Conservation (phyloP, 1,284 basidiomycete genomes). For the Apiotrichum montevideense region DNA sequence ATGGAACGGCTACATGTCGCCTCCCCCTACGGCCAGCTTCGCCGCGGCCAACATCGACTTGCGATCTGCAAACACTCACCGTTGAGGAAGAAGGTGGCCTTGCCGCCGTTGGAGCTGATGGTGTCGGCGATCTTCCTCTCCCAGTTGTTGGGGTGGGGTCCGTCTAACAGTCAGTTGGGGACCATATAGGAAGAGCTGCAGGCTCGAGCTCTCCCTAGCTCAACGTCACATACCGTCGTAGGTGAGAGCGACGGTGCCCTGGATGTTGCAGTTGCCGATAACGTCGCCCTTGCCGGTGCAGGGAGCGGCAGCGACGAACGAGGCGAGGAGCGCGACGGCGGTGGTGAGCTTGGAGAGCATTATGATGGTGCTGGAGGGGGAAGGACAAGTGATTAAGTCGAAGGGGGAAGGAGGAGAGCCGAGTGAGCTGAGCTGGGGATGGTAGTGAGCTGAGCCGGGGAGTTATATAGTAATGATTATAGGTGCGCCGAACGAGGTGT, state of each 20-base stretch:
- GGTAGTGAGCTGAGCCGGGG: too few relatives aligned
- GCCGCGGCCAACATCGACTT: too few relatives aligned
- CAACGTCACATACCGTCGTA: slow-evolving; percentile 48
- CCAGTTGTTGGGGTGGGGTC: slow-evolving; percentile 46
- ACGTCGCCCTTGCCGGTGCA: slow-evolving; percentile 19
- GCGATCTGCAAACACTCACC: slow-evolving; percentile 23
- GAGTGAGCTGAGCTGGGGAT: too few relatives aligned
- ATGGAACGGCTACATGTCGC: too few relatives aligned
- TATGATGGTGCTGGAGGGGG: too few relatives aligned
- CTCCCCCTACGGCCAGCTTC: too few relatives aligned
- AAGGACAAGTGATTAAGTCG: too few relatives aligned
- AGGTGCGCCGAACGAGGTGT: too few relatives aligned
- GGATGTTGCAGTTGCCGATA: slow-evolving; percentile 34
- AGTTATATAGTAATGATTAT: too few relatives aligned
- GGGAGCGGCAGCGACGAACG: slow-evolving; percentile 14
- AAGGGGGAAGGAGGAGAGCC: too few relatives aligned
- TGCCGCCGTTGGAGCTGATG: slow-evolving; percentile 44
- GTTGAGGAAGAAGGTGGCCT: slow-evolving; percentile 57
- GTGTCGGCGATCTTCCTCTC: slow-evolving; percentile 48
- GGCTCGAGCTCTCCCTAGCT: too few relatives aligned
- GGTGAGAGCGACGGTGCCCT: slow-evolving; percentile 49
- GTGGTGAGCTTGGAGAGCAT: slow-evolving; percentile 12
- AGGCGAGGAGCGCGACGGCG: slow-evolving; percentile 16
- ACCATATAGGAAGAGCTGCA: too few relatives aligned
- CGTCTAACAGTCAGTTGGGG: slow-evolving; percentile 39